phyloP scores from a whole-genome alignment of 768 basidiomycete species.

The Leccinum disarticulatum region DNA sequence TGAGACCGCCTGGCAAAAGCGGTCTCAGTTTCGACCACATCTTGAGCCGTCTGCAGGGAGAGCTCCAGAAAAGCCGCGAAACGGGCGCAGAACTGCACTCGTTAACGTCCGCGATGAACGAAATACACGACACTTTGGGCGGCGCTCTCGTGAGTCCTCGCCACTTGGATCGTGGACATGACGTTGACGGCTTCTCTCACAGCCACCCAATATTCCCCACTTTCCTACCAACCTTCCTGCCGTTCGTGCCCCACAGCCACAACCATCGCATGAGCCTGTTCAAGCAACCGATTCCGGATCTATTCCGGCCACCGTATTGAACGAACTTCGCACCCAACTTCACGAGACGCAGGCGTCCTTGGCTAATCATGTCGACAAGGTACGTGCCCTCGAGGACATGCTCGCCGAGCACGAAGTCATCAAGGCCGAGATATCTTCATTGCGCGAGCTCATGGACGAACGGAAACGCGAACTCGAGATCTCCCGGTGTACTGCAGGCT shows the following conservation, averaged over 20 bases:
- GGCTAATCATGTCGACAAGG: constrained; percentile 75
- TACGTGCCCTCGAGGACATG: constrained; percentile 77
- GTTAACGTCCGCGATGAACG: constrained; percentile 75
- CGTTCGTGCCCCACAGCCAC: constrained; percentile 46
- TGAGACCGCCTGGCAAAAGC: constrained; percentile 75
- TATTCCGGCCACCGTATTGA: constrained; percentile 34
- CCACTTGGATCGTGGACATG: neutral
- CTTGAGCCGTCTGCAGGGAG: constrained; percentile 81
- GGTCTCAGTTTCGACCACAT: constrained; percentile 93
- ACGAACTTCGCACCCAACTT: constrained; percentile 79
- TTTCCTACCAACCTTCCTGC: constrained; percentile 69
- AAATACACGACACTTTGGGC: constrained; percentile 90
- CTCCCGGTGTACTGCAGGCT: constrained; percentile 21
- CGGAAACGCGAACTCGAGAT: constrained; percentile 51
- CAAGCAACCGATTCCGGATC: constrained; percentile 31
- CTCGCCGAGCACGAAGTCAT: constrained; percentile 84
- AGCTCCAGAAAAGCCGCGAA: constrained; percentile 94
- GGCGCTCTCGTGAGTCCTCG: constrained; percentile 65
- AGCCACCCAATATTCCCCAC: constrained; percentile 62
- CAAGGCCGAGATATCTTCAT: constrained; percentile 69
- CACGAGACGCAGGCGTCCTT: constrained; percentile 81
- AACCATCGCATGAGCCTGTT: constrained; percentile 23
- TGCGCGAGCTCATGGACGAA: constrained; percentile 73
- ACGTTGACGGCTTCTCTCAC: constrained; percentile 14
- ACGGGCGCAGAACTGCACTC: constrained; percentile 84